Evolutionary conservation across 2,329 filamentous ascomycete species (phyloP), one percentile per base, ranked within the genome.

Genomic region (Fusarium sp.): DNA sequence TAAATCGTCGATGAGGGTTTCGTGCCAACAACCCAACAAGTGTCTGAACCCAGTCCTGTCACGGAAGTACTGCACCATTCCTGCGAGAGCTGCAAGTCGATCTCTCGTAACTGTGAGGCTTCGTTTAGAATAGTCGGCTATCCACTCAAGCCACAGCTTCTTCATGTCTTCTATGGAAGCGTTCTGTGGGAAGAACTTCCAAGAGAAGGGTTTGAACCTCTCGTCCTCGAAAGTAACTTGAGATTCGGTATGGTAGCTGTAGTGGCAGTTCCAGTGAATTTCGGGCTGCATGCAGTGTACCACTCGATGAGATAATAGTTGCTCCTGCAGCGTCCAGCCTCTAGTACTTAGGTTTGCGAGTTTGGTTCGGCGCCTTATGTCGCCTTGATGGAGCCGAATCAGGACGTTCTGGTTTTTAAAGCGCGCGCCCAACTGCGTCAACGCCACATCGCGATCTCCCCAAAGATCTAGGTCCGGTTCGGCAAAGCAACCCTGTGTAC

Each of bases 261-360:
- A 29, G 8, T 27, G 40, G 18, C 61, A 65, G 25, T 65, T 53
- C 61, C 65, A 65, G 22, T 67, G 47, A 8, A 65, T n/a, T n/a
- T 67, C 61, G 7, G 41, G 30, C 4, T 44, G 22, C 57, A 67
- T 67, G 12, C 61, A 67, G 27, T 65, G 47, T 5, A 67, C n/a
- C 3, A 54, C 53, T 4, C 57, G 38, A 12, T 34, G 32, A 8
- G 62, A 62, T 8, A 65, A 47, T 20, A 67, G 22, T 3, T 65
- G 49, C 18, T 66, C 52, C 38, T 62, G 57, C n/a, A 66, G n/a
- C 3, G 25, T 46, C 56, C 47, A 58, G 4, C 52, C 65, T 7
- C 52, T 44, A 9, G 62, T 62, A 10, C 48, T 67, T 4, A 65
- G 7, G 25, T 18, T 43, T 13, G 61, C 32, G 22, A n/a, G 16